Base-by-base conservation (phyloP, 164 flowering plant species). In the Platanus orientalis region DNA sequence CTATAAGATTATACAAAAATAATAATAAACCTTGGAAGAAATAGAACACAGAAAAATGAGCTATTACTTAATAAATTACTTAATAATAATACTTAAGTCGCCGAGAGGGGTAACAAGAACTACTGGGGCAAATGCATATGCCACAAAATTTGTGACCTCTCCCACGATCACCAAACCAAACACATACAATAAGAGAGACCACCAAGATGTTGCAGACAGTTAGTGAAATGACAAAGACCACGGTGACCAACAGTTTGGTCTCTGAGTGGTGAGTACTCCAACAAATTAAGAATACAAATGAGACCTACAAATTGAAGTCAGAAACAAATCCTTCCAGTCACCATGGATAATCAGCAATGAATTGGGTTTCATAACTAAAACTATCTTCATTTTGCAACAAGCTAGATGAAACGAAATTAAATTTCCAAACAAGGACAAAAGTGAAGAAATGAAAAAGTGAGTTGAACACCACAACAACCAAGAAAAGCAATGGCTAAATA, bases 61-160 rank as follows among this genome's bases (percentile, higher is more conserved):
- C 13, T 40, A 50, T 16, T 69, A 89, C 97, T 94, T n/a, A n/a
- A n/a, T n/a, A n/a, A n/a, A 49, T 14, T 69, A 89, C 97, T 94
- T 88, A 59, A 90, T 84, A 63, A 87, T 86, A 2, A 90, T 90
- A 61, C 97, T 90, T 56, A 90, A 71, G 34, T 88, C 91, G 23
- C 97, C 97, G 19, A 90, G 88, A 63, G 97, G 97, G 19, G 97
- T 83, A 54, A 88, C 97, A 60, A 90, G 88, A 63, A 90, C 84
- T 17, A 94, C 94, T 9, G 97, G 97, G 32, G 97, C 92, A 79
- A 85, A 90, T 56, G 91, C 91, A 78, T 90, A 90, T 7, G 95
- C 97, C 53, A 82, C 84, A 64, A 88, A 90, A 62, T 90, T 90
- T 34, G 97, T 88, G 51, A 80, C 75, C 81, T 90, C 97, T 28